Evolutionary conservation across 148 eudicot species (phyloP).

Genomic region (Dysphania ambrosioides): DNA sequence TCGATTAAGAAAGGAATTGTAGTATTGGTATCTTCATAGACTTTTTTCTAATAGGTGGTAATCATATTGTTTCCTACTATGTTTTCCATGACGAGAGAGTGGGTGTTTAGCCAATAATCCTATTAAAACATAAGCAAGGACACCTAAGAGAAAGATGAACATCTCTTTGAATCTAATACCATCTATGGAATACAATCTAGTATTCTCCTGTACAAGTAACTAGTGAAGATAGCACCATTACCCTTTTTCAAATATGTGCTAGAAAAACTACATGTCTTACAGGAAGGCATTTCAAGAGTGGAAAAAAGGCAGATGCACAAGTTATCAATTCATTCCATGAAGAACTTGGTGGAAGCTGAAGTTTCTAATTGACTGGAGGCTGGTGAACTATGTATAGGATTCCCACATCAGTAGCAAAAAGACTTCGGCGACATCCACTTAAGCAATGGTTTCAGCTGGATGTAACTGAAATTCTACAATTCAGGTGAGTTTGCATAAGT

Average conservation of each 20-base stretch:
- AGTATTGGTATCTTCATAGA: not conserved
- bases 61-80: not conserved
- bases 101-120: not conserved
- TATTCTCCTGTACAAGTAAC: not conserved
- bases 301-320: not conserved
- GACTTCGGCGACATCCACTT: not conserved
- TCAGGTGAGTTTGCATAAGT: not conserved
- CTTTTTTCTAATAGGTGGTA: not conserved
- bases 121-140: not conserved
- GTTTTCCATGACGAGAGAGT: not conserved
- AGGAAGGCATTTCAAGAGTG: not conserved
- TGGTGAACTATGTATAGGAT: not conserved
- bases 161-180: not conserved
- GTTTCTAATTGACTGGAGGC: not conserved
- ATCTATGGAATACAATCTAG: no score
- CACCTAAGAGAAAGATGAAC: not conserved
- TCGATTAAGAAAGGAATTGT: not conserved
- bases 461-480: not conserved
- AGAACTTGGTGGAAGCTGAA: not conserved
- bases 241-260: no score
- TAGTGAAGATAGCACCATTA: no score
- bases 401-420: not conserved
- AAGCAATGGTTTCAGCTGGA: not conserved
- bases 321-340: not conserved
- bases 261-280: not conserved